Evolutionary conservation across 176 grass and related monocot genomes (phyloP), one percentile per base, ranked within the genome.

Genomic region (Miscanthus lutarioriparius): DNA sequence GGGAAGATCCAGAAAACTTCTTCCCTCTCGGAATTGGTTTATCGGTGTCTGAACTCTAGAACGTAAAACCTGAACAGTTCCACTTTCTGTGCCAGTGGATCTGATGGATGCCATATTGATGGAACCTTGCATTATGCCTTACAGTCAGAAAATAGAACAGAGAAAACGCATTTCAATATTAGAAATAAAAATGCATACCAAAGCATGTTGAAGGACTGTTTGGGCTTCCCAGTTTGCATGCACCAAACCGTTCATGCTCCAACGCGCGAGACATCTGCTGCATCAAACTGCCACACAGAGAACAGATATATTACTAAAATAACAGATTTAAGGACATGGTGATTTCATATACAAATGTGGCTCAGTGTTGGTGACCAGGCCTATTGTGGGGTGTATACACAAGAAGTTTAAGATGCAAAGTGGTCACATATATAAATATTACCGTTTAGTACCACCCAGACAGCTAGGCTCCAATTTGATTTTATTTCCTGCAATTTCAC

Each of bases 381-480:
- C 22, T 35, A 10, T 48, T 66, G 77, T 17, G 19, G 1, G 43
- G 17, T 72, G 8, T 27, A 70, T 51, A 19, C 7, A 56, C 58
- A 66, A 64, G n/a, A 67, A 58, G 32, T 35, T 56, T 4, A 15
- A 62, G 4, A 22, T 80, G 13, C 17, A 45, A 45, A 79, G 54
- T 16, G 5, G n/a, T n/a, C 66, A 67, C 77, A 32, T 49, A 32
- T 15, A 10, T n/a, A 58, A 2, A 69, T 26, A 71, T 84, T 80
- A 98, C 92, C 87, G 83, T 77, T 82, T 88, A 77, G 72, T 80
- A 27, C 83, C 80, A 23, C 87, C 87, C 76, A 62, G 58, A 76
- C 47, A 90, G 75, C 95, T 91, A 25, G 76, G 87, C 70, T 93
- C 92, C 30, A 98, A 86, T 86, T 91, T 91, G 59, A 85, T 95